Base-by-base conservation (phyloP, 108 stramenopile species). In the Schizochytrium sp. region DNA sequence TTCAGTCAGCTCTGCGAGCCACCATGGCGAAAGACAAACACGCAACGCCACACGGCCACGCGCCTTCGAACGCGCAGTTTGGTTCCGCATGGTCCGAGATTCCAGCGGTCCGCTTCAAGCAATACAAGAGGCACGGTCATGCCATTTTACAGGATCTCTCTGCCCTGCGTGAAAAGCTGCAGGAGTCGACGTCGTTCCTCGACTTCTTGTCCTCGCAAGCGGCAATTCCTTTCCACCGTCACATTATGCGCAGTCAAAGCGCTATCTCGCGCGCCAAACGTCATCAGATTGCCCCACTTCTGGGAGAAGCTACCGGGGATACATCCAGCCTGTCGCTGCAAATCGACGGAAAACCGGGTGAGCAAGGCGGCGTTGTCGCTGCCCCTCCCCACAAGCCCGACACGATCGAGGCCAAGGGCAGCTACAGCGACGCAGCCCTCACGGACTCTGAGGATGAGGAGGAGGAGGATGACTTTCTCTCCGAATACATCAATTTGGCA, bases 401-500 rank as follows among this genome's bases (percentile, higher is more conserved):
- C 14, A 8, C 16, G 14, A 16, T 57, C 55, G 63, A 10, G 14
- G 21, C 23, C 28, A 16, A 59, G 58, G 21, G 19, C 59, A 14
- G 34, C 25, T 34, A 59, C 89, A 89, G 28, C 72, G 51, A 3
- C 18, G 55, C 87, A 51, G 48, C 14, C 44, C 34, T 43, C 89
- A 87, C 10, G 71, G 44, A 25, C 25, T 57, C 25, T 21, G 89
- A 57, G 72, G 89, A 87, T 87, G 83, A 89, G 29, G n/a, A 41
- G 43, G 34, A 90, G 87, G 43, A 44, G 19, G 72, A 51, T 5
- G 72, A 72, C 72, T 5, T 45, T 14, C 5, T 87, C 18, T 58
- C 57, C 87, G 41, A 87, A 58, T 88, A 55, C 83, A 90, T 98
- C 59, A 98, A 98, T 92, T 92, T 98, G 63, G 87, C 91, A 14